Percentiles rank a stretch among this genome's conserved stretches.
These are phyloP conservation scores for Mycena venus DNA, from an alignment of 768 basidiomycete genomes.

Conservation along the genomic window DNA sequence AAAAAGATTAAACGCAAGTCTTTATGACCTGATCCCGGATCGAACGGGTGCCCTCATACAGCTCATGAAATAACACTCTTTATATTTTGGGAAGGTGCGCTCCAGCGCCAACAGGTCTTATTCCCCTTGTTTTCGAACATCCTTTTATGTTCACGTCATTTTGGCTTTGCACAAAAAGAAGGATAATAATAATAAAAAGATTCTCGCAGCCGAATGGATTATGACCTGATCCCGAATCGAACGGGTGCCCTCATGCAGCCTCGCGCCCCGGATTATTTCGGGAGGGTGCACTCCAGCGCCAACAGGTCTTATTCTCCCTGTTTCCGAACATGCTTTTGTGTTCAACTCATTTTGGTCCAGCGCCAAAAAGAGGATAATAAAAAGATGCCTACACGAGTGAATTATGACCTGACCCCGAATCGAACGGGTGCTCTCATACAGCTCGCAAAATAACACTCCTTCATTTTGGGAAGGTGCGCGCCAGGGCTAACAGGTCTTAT, in stretches of 20 bases:
- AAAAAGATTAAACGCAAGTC: not conserved
- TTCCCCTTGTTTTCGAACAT: not conserved
- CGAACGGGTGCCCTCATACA: not conserved
- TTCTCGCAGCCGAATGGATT: too few relatives aligned
- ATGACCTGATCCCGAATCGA: not conserved
- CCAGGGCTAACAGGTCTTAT: not conserved
- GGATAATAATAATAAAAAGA: too few relatives aligned
- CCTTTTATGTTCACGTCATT: not conserved
- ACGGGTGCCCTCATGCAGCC: not conserved
- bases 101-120: not conserved
- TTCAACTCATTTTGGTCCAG: too few relatives aligned
- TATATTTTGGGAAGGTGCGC: not conserved
- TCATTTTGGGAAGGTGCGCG: not conserved
- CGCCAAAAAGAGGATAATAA: too few relatives aligned
- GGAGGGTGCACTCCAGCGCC: not conserved
- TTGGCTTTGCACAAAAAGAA: not conserved
- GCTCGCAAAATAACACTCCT: too few relatives aligned
- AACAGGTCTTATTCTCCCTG: not conserved
- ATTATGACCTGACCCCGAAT: not conserved
- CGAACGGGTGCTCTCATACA: not conserved
- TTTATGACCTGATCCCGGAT: not conserved
- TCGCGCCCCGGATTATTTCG: too few relatives aligned
- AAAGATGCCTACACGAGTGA: too few relatives aligned
- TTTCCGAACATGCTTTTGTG: too few relatives aligned
- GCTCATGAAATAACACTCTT: too few relatives aligned